Evolutionary conservation across 768 basidiomycete species (phyloP), one percentile per base, ranked within the genome.

Genomic region (Suillus bovinus): DNA sequence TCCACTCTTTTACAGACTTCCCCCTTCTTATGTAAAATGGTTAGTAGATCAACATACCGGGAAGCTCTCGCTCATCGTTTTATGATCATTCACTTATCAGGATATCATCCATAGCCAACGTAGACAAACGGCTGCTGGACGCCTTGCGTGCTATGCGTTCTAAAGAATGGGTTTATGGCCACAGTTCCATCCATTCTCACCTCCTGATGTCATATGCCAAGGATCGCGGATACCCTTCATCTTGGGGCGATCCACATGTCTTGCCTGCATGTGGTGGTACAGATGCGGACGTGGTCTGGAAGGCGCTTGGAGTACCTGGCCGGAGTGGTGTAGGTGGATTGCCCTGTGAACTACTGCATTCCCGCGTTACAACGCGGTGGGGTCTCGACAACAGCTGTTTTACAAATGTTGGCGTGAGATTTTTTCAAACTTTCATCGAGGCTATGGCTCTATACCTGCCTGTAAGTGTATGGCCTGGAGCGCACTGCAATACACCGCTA

Each of bases 341-440:
- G 8, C 91, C 91, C 2, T 93, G 91, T 67, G 87, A 91, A 69
- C 67, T 92, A 4, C 82, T 93, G 1, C 91, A 93, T 66, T 85
- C 83, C 11, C 72, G 78, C n/a, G 74, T 85, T 41, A 82, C 82
- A 38, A 68, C 76, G 24, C 77, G 67, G 22, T 66, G 83, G 17
- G 82, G 83, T 13, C 72, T 87, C 5, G 79, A 79, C 33, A 74
- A 75, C 20, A 88, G 84, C 67, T 93, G 91, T 69, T 76, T 79
- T 0, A 80, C 81, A 38, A 93, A 93, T 70, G 78, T 82, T 3
- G 66, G 65, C 0, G 70, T 88, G 52, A 79, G 91, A 60, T 82
- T 82, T 16, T 53, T 77, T 14, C 79, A 78, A 58, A 89, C 84
- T 0, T 91, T 91, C 69, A 66, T 81, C 17, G 79, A 91, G 69